Conservation (phyloP, 1,284 basidiomycete genomes). For the Fomitopsis palustris region DNA sequence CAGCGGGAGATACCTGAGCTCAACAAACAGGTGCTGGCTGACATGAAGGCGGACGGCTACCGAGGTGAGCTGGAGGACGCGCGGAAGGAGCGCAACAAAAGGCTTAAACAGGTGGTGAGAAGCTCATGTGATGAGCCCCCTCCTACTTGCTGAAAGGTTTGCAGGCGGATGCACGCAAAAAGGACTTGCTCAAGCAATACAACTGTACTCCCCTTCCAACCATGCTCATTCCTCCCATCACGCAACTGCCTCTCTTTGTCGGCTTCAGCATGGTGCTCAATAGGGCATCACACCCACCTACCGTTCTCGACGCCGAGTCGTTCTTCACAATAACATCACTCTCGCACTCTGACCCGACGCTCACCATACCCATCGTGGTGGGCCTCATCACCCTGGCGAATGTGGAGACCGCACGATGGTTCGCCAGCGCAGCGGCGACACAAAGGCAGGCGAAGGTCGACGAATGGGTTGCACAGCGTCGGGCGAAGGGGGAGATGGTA, state of each 20-base stretch:
- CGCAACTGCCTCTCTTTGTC: constrained; percentile 75
- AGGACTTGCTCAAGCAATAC: constrained; percentile 55
- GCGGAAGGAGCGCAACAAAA: constrained; percentile 43
- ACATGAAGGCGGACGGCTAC: constrained; percentile 56
- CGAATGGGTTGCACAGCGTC: constrained; percentile 38
- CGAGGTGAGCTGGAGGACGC: constrained; percentile 54
- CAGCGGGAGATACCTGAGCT: constrained; percentile 50
- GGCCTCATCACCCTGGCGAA: constrained; percentile 76
- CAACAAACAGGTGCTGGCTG: constrained; percentile 46
- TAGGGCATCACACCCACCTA: constrained; percentile 52
- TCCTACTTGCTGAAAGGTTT: neutral
- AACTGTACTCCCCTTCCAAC: constrained; percentile 57
- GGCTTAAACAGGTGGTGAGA: constrained; percentile 39
- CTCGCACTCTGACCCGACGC: constrained; percentile 67
- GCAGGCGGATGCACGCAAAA: constrained; percentile 54
- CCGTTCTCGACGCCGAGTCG: constrained; percentile 68
- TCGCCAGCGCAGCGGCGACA: constrained; percentile 52
- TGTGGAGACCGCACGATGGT: constrained; percentile 72
- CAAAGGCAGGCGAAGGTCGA: constrained; percentile 46
- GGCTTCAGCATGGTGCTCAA: constrained; percentile 58
- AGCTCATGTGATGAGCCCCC: neutral
- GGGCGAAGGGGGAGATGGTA: constrained; percentile 34
- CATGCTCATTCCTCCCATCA: constrained; percentile 57
- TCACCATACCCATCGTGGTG: constrained; percentile 64
- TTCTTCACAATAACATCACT: constrained; percentile 73